Base-by-base conservation (phyloP, 176 grass and related monocot species). In the maize (Zea mays) region DNA sequence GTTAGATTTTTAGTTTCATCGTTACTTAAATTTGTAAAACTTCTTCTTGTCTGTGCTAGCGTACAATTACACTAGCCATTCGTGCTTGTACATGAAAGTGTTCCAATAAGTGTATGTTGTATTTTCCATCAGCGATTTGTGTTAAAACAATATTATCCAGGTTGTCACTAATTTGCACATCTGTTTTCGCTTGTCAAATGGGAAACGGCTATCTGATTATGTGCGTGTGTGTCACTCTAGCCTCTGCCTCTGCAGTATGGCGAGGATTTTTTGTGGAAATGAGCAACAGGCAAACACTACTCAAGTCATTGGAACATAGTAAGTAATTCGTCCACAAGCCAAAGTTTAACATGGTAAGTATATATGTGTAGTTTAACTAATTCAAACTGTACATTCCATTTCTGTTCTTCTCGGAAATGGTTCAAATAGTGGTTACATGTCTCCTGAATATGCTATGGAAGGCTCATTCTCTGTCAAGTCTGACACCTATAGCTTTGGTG, bases 401-500 rank as follows among this genome's bases (percentile, higher is more conserved):
- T 21, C 37, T 34, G 17, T 41, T 56, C 44, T 45, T 45, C 44
- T 45, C 17, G 19, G 54, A 56, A 56, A 56, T 56, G 54, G 17
- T 73, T 56, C n/a, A 73, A 84, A 54, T 52, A 92, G 86, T 8
- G 83, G 90, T 39, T 88, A 92, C 58, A 89, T 89, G 65, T 70
- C 90, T 52, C 86, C 76, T 35, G 90, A 89, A 63, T 93, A 93
- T 79, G 81, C 68, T 39, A 82, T 85, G 84, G 66, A 60, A 36
- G 77, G 81, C 0, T 46, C 1, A 0, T 85, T 93, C 74, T 93
- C 90, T 13, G 71, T 88, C 13, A 89, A 93, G 44, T 89, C 90
- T 3, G 84, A 89, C 40, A 82, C 80, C 19, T 93, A 83, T 54
- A 90, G 87, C 20, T 93, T 93, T 39, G 87, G 90, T 45, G 81